Conservation (phyloP, 1,139 yeast genomes). For the Hyphopichia khmerensis region DNA sequence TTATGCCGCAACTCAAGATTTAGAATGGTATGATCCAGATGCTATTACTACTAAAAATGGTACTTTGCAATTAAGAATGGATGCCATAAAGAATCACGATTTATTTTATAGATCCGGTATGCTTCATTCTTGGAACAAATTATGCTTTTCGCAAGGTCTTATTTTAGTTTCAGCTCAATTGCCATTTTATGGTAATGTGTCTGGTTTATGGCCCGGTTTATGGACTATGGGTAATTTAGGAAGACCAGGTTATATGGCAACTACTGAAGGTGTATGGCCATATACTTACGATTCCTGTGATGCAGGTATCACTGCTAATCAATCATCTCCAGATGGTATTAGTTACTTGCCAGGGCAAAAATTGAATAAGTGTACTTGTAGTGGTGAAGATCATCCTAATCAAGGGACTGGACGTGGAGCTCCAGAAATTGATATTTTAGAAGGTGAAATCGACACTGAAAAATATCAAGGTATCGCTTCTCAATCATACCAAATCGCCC, state of each 20-base stretch:
- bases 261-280: slow-evolving; percentile 36
- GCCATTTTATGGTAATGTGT: slow-evolving; percentile 27
- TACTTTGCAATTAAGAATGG: slow-evolving; percentile 22
- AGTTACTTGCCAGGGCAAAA: slow-evolving; percentile 31
- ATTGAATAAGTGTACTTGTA: slow-evolving; percentile 15
- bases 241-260: slow-evolving; percentile 29
- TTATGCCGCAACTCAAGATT: slow-evolving; percentile 30
- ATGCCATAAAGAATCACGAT: slow-evolving; percentile 28
- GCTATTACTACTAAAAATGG: slow-evolving; percentile 28
- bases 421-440: slow-evolving; percentile 29
- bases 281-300: slow-evolving; percentile 31
- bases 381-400: slow-evolving; percentile 20
- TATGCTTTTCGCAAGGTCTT: slow-evolving; percentile 28
- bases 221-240: slow-evolving; percentile 36
- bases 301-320: slow-evolving; percentile 32
- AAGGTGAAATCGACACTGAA: slow-evolving; percentile 20
- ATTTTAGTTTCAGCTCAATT: slow-evolving; percentile 24
- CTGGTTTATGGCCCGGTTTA: slow-evolving; percentile 34
- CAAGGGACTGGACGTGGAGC: slow-evolving; percentile 20
- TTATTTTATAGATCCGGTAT: slow-evolving; percentile 30
- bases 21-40: slow-evolving; percentile 35
- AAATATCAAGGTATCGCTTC: slow-evolving; percentile 23
- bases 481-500: slow-evolving; percentile 30
- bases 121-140: slow-evolving; percentile 32
- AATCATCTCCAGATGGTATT: slow-evolving; percentile 30